Evolutionary conservation across 1,284 basidiomycete genomes (phyloP), one percentile per base, ranked within the genome.

Genomic region (Melampsora larici-populina): DNA sequence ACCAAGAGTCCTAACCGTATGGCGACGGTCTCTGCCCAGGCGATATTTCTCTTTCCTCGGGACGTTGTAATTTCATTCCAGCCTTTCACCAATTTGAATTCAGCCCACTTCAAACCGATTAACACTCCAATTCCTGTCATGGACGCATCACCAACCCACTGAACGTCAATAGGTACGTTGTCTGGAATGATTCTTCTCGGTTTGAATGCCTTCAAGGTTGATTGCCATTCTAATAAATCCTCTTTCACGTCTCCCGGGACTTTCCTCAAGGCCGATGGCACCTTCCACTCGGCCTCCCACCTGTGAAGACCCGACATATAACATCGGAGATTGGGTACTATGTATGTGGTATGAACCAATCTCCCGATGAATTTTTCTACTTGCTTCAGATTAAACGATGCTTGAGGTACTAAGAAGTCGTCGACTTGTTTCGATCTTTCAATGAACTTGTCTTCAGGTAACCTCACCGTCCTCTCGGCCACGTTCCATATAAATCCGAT

Each of bases 401-500:
- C 9, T 9, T 11, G 6, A 4, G 40, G 11, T 1, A 1, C 13
- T 1, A 43, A 13, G 11, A 43, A 43, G 6, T 43, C 40, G 40
- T 9, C 11, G 6, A 70, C 26, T 51, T 51, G 29, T 2, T 36
- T 13, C 1, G 1, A 4, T 40, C 48, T 1, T 60, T 60, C 8
- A 13, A 11, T 17, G 1, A 26, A 8, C 13, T 70, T 58, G 7
- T 58, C 51, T 33, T 36, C n/a, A n/a, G n/a, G n/a, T n/a, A n/a
- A n/a, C n/a, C n/a, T n/a, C n/a, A n/a, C n/a, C n/a, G n/a, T n/a
- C 49, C n/a, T 51, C 17, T 55, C n/a, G 1, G 3, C 15, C 4
- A 26, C 51, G 24, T 70, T 70, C 69, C 69, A 70, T 0, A 70
- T 24, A 15, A 70, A 70, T 0, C 51, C 69, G 1, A 70, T 33